Base-by-base conservation (phyloP, 495 filamentous ascomycete genomes). In the Echria macrotheca region DNA sequence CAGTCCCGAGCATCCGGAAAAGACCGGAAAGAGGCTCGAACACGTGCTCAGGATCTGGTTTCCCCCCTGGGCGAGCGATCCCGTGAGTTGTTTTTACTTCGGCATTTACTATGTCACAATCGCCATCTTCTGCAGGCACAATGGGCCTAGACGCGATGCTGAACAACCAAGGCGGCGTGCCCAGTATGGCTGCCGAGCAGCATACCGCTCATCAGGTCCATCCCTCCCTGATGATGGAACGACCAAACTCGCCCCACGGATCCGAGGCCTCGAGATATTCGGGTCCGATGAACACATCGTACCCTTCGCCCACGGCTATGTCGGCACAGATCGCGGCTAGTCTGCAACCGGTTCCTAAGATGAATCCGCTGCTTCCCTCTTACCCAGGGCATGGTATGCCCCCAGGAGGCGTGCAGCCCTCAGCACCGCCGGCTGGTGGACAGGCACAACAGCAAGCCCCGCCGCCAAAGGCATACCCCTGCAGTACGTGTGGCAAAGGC, bases 401-500 rank as follows among this genome's bases (percentile, higher is more conserved):
- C 2, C 59, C 55, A 3, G 50, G n/a, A 10, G 44, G 44, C 9
- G 23, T 73, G 47, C 54, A 63, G 3, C 58, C 56, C n/a, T n/a
- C n/a, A n/a, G n/a, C n/a, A n/a, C n/a, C n/a, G n/a, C n/a, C n/a
- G n/a, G n/a, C n/a, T n/a, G n/a, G n/a, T n/a, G n/a, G n/a, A n/a
- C n/a, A n/a, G n/a, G n/a, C n/a, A n/a, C n/a, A n/a, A n/a, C n/a
- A n/a, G n/a, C n/a, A n/a, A n/a, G n/a, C n/a, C n/a, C n/a, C 59
- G 5, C 54, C 62, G 1, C 54, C 62, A 1, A 96, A 96, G 66
- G 84, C 87, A 1, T 98, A 93, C 58, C 83, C 89, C n/a, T 98
- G 93, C 66, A 84, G 80, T 23, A 88, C 83, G 9, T 98, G 93
- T 65, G 80, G 77, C 23, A 98, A 98, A 64, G 87, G 85, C 14